Base-by-base conservation (phyloP, 2,329 filamentous ascomycete species). In the Amauroascus niger region DNA sequence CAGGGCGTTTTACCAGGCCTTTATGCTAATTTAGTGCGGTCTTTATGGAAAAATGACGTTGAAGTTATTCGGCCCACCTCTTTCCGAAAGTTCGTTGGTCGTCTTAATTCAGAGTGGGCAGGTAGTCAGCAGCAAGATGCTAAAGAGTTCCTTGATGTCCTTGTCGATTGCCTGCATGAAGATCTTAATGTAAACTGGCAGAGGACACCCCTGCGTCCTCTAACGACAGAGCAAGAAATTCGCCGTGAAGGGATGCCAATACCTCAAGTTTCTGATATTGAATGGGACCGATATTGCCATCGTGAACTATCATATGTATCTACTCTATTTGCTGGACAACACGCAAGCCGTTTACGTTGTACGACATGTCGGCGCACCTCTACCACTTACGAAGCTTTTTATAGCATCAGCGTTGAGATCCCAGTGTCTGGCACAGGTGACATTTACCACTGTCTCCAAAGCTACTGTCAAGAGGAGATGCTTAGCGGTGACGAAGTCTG, bases 111-210 rank as follows among this genome's bases (percentile, higher is more conserved):
- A 6, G 76, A 80, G 60, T 93, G 89, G 73, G 87, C 84, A 13
- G 84, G 87, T 39, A 76, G 77, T 22, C 74, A 81, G 48, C 91
- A 97, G 65, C 93, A 97, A 69, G 93, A 98, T 64, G 86, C 89
- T 1, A 86, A 90, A 59, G 93, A 97, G 63, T 95, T 95, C 61
- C 83, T 91, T 60, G 82, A 83, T 44, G 95, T 94, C 64, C 69
- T 96, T 24, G 77, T 95, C 35, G 83, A 87, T 51, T 83, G 86
- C 59, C 75, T 97, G 11, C 85, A 91, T 61, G 87, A 93, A 64
- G 93, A 98, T 69, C 83, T 94, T 4, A 94, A 95, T 65, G 70
- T 76, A 6, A 77, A 79, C 28, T 86, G 81, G 74, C 74, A 80
- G 57, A 73, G 77, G 51, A 74, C 72, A 1, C 80, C 79, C 0